Conservation (phyloP, 768 basidiomycete genomes). For the Heimioporus sp. region DNA sequence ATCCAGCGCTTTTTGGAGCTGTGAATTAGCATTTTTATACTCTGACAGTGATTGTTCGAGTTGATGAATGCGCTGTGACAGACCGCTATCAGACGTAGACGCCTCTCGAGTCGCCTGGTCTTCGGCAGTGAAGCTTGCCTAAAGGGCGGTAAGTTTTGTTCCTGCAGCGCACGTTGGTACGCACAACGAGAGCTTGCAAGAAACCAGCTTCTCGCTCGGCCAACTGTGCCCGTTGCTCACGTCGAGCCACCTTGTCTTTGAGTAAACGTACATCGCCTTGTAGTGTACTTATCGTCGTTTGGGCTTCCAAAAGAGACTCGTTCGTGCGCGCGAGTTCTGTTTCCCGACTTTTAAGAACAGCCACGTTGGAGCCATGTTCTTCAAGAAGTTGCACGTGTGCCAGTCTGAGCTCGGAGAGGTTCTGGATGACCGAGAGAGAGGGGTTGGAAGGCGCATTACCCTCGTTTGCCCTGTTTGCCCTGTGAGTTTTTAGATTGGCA, state of each 20-base stretch:
- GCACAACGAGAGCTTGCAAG: slow-evolving; percentile 62
- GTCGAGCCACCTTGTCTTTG: slow-evolving; percentile 37
- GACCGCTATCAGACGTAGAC: slow-evolving; percentile 28
- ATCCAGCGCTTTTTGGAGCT: slow-evolving; percentile 50
- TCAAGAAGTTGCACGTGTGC: slow-evolving; percentile 63
- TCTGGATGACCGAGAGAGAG: slow-evolving; percentile 55
- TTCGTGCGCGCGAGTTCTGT: slow-evolving; percentile 45
- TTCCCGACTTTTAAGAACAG: slow-evolving; percentile 53
- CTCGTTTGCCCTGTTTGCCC: slow-evolving; percentile 38
- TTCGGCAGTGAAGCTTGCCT: slow-evolving; percentile 68
- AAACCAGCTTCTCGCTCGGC: slow-evolving; percentile 66
- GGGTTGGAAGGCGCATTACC: slow-evolving; percentile 41
- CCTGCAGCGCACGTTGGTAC: slow-evolving; percentile 22
- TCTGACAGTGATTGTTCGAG: slow-evolving; percentile 55
- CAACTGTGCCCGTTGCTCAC: slow-evolving; percentile 39
- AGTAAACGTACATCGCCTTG: slow-evolving; percentile 37
- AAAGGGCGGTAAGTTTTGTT: background rate
- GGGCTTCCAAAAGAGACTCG: slow-evolving; percentile 35
- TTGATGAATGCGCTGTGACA: slow-evolving; percentile 46
- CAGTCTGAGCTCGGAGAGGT: slow-evolving; percentile 58
- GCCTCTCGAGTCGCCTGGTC: slow-evolving; percentile 38
- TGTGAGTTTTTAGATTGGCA: slow-evolving; percentile 14
- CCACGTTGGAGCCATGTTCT: slow-evolving; percentile 58
- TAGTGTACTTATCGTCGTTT: slow-evolving; percentile 31
- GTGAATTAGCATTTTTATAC: slow-evolving; percentile 49